Conservation (phyloP, 768 basidiomycete species). For the Trametes cinnabarina region DNA sequence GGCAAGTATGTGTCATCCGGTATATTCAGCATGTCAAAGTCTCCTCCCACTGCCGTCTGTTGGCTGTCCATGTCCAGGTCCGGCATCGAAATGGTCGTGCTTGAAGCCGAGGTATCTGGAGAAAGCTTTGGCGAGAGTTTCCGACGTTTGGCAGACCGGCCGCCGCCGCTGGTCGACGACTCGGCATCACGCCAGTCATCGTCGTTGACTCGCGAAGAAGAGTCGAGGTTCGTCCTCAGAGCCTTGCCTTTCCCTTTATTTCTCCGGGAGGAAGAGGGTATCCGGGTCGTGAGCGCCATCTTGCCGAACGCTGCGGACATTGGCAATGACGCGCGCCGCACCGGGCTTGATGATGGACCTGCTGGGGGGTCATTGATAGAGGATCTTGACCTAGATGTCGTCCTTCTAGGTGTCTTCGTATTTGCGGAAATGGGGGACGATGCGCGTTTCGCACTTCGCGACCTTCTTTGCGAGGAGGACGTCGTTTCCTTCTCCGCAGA, state of each 20-base stretch:
- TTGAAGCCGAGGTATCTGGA: neutral
- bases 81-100: neutral
- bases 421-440: neutral
- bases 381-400: neutral
- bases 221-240: neutral
- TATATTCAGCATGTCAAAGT: constrained; percentile 36
- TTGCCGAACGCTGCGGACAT: neutral
- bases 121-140: neutral
- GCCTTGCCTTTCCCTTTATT: constrained; percentile 9
- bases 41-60: constrained; percentile 5
- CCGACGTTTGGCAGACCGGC: constrained; percentile 5
- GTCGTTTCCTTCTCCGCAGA: neutral
- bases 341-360: neutral
- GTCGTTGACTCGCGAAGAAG: neutral
- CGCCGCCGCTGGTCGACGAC: constrained; percentile 1
- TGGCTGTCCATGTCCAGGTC: neutral
- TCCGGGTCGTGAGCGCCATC: neutral
- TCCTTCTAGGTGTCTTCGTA: neutral
- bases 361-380: neutral
- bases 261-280: neutral
- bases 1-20: constrained; percentile 34
- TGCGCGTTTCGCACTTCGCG: constrained; percentile 1
- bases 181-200: neutral
- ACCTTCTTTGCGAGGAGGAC: neutral
- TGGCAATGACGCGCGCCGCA: constrained; percentile 3